Conservation (phyloP, 2,329 filamentous ascomycete species). For the Mariannaea sp. region DNA sequence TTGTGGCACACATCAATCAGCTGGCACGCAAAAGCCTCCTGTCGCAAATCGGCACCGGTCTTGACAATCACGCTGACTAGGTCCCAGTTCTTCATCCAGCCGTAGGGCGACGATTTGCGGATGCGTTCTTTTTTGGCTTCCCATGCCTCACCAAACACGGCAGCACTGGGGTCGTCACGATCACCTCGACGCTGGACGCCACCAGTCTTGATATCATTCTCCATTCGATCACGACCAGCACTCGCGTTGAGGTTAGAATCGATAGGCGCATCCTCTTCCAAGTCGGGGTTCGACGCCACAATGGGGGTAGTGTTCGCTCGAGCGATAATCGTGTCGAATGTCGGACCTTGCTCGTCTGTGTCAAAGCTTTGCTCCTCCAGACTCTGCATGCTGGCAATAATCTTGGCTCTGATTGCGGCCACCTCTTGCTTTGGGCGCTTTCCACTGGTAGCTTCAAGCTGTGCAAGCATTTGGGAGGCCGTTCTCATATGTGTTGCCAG, state of each 20-base stretch:
- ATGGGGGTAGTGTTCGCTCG: slow-evolving; percentile 62
- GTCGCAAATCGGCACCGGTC: slow-evolving; percentile 79
- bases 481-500: slow-evolving; percentile 87
- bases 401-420: slow-evolving; percentile 81
- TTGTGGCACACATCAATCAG: slow-evolving; percentile 80
- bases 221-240: slow-evolving; percentile 81
- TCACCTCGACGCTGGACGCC: slow-evolving; percentile 81
- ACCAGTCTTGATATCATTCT: slow-evolving; percentile 86
- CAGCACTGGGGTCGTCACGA: slow-evolving; percentile 82
- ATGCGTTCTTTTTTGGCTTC: slow-evolving; percentile 83
- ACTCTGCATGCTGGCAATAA: slow-evolving; percentile 89
- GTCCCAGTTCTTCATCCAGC: slow-evolving; percentile 91
- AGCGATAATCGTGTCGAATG: slow-evolving; percentile 82
- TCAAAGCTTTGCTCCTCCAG: slow-evolving; percentile 86
- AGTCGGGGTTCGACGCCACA: slow-evolving; percentile 49
- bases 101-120: slow-evolving; percentile 80
- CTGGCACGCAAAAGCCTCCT: slow-evolving; percentile 87
- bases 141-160: slow-evolving; percentile 87
- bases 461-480: slow-evolving; percentile 84
- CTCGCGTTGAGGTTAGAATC: slow-evolving; percentile 65
- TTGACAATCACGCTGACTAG: slow-evolving; percentile 87
- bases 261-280: slow-evolving; percentile 60
- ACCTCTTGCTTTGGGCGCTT: slow-evolving; percentile 82
- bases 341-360: slow-evolving; percentile 72
- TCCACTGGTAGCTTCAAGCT: slow-evolving; percentile 78